phyloP scores from a whole-genome alignment of 2,329 filamentous ascomycete genomes.

The Alternaria alternata region DNA sequence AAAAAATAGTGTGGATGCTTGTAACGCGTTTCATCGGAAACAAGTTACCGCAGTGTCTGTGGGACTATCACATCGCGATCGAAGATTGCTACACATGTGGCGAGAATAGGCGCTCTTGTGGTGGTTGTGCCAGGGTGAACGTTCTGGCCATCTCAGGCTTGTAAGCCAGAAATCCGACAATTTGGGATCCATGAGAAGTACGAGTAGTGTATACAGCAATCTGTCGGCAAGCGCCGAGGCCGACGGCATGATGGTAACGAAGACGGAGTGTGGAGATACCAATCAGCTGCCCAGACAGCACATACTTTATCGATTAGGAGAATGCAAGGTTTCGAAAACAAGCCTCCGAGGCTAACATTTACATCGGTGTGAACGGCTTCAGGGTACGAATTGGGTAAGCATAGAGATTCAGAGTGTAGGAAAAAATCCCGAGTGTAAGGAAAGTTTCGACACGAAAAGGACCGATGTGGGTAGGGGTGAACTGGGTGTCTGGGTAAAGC shows the following conservation, averaged over 20 bases:
- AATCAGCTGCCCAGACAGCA: neutral
- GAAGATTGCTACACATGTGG: neutral
- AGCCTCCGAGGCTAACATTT: neutral
- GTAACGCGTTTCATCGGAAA: conserved; percentile 14
- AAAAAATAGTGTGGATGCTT: neutral
- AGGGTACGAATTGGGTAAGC: conserved; percentile 15
- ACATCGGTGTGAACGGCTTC: conserved; percentile 12
- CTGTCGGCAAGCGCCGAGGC: neutral
- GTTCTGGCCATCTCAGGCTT: neutral
- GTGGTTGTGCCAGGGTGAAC: neutral
- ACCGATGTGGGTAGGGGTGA: conserved; percentile 7
- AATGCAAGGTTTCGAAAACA: conserved; percentile 8
- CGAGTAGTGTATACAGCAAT: neutral
- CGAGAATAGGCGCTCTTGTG: conserved; percentile 1
- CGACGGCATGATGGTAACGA: neutral
- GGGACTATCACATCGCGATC: conserved; percentile 1
- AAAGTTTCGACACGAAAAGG: conserved; percentile 15
- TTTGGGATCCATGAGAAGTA: neutral
- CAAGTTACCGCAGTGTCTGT: neutral
- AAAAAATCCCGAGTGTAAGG: neutral
- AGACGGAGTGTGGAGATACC: neutral
- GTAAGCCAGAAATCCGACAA: neutral
- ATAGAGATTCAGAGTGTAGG: conserved; percentile 4
- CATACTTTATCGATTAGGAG: conserved; percentile 12
- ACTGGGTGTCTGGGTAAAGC: conserved; percentile 12